Evolutionary conservation across 495 filamentous ascomycete species (phyloP).

Genomic region (Tuber aestivum): DNA sequence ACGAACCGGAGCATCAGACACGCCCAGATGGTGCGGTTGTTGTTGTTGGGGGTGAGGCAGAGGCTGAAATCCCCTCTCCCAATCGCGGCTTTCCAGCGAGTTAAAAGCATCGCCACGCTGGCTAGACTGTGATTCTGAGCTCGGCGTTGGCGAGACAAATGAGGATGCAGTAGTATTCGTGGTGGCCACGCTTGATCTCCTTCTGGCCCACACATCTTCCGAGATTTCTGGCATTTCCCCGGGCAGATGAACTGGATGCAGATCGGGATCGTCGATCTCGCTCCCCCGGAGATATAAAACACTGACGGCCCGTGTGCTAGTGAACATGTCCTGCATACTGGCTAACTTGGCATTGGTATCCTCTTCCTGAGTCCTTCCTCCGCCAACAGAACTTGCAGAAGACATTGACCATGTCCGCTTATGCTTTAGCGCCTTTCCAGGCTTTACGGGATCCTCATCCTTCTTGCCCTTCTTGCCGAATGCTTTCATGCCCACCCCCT

Average conservation of each 20-base stretch:
- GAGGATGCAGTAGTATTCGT: conserved; percentile 52
- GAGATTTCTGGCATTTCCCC: conserved; percentile 60
- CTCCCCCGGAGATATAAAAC: conserved; percentile 76
- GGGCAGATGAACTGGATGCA: conserved; percentile 69
- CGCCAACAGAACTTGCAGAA: conserved; percentile 65
- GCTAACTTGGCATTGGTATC: conserved; percentile 80
- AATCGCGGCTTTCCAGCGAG: conserved; percentile 34
- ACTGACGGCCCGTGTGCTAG: conserved; percentile 78
- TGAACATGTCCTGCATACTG: conserved; percentile 91
- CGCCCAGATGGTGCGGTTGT: conserved; percentile 17
- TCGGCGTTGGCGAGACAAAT: conserved; percentile 67
- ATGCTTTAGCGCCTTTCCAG: conserved; percentile 77
- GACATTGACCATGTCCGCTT: conserved; percentile 94
- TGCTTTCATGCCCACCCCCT: conserved; percentile 74
- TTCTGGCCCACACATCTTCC: conserved; percentile 41
- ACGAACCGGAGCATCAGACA: conserved; percentile 33
- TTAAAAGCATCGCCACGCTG: conserved; percentile 47
- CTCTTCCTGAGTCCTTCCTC: conserved; percentile 66
- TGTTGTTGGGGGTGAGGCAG: conserved; percentile 27
- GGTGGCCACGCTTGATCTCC: conserved; percentile 42
- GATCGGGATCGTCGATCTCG: conserved; percentile 80
- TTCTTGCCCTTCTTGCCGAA: conserved; percentile 87
- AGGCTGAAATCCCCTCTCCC: conserved; percentile 31
- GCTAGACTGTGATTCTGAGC: conserved; percentile 53
- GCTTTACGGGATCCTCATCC: conserved; percentile 52